Conservation (phyloP, 148 eudicot species). For the Rheum nobile region DNA sequence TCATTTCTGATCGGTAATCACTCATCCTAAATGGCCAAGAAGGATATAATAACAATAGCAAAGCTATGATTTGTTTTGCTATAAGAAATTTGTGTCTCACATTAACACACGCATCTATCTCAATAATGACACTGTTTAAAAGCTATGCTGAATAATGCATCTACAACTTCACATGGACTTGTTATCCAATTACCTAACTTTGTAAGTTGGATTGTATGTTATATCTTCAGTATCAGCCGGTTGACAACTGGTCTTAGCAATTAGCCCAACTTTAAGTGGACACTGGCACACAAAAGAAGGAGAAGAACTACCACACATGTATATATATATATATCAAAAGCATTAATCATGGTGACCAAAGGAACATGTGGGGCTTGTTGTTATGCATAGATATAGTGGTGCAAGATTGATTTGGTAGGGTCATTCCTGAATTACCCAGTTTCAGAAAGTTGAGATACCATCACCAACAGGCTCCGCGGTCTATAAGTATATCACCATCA, state of each 20-base stretch:
- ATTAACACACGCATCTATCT: not conserved
- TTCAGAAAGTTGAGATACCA: not conserved
- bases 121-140: not conserved
- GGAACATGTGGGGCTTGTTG: not conserved
- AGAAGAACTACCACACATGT: not conserved
- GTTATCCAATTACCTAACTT: not conserved
- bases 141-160: not conserved
- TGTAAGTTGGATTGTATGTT: not conserved
- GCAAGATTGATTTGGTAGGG: conserved; percentile 13
- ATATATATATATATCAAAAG: not conserved
- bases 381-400: not conserved
- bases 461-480: not conserved
- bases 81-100: not conserved
- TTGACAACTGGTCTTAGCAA: not conserved
- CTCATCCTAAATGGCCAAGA: not conserved
- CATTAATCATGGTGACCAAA: not conserved
- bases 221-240: not conserved
- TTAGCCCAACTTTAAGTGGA: not conserved
- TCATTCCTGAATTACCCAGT: not conserved
- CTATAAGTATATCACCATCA: conserved; percentile 15
- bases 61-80: not conserved
- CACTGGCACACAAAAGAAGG: too few relatives aligned
- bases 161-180: not conserved
- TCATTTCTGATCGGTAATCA: not conserved
- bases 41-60: too few relatives aligned